These are phyloP conservation scores for Aspergillus viridinutans DNA, from an alignment of 2,329 filamentous ascomycete genomes.

Conservation along the genomic window DNA sequence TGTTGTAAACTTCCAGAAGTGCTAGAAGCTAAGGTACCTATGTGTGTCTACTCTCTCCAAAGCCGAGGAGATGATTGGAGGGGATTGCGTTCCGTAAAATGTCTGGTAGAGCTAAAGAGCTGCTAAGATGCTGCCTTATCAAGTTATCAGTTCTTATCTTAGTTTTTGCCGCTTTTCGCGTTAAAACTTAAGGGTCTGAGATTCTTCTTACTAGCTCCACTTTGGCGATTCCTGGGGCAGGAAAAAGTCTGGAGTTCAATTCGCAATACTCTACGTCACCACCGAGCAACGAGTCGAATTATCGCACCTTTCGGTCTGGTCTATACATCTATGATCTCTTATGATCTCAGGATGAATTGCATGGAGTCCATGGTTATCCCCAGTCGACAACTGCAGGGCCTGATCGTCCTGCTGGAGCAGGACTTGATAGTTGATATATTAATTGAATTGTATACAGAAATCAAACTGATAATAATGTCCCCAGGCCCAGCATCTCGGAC, in stretches of 20 bases:
- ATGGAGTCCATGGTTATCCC: no score
- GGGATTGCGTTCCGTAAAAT: not conserved
- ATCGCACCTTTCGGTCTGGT: not conserved
- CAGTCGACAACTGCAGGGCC: no score
- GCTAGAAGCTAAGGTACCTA: constrained; percentile 2
- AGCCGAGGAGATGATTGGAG: not conserved
- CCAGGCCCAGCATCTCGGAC: constrained; percentile 8
- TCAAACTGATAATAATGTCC: not conserved
- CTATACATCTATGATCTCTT: no score
- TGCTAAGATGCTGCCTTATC: not conserved
- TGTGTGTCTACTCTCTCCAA: not conserved
- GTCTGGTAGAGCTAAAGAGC: not conserved
- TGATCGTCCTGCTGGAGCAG: no score
- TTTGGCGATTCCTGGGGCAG: not conserved
- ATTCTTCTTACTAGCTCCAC: not conserved
- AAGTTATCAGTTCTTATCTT: not conserved
- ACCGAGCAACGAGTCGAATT: not conserved
- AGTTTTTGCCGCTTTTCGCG: no score
- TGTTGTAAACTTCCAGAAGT: not conserved
- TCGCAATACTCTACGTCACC: not conserved
- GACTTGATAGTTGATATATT: not conserved
- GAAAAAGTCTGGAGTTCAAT: not conserved
- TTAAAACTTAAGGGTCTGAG: no score
- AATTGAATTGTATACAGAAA: no score
- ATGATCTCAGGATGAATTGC: no score